These are phyloP conservation scores for Aspergillus sp. DNA, from an alignment of 2,329 filamentous ascomycete species.

Conservation along the genomic window DNA sequence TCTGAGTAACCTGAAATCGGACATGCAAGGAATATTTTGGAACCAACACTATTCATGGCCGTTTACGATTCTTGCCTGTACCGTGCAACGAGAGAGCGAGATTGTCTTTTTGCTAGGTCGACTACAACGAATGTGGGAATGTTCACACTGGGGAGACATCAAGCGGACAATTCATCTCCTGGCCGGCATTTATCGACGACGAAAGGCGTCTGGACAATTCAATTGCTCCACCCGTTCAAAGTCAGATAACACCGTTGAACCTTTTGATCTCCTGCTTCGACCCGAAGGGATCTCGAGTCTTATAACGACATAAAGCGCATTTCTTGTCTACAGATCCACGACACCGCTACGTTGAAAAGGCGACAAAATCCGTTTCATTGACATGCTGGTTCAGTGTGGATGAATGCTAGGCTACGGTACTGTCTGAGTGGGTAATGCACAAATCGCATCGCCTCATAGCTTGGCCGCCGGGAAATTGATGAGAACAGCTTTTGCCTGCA, in stretches of 20 bases:
- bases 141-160: slow-evolving; percentile 4
- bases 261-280: slow-evolving; percentile 1
- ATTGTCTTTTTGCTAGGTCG: slow-evolving; percentile 3
- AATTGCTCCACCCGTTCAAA: neutral
- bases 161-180: slow-evolving; percentile 1
- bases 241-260: neutral
- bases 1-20: slow-evolving; percentile 1
- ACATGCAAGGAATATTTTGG: slow-evolving; percentile 3
- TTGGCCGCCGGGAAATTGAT: neutral
- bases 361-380: no score
- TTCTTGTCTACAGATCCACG: neutral
- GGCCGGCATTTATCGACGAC: neutral
- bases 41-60: slow-evolving; percentile 6
- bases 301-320: neutral
- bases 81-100: slow-evolving; percentile 1
- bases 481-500: slow-evolving; percentile 1
- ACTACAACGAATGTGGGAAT: slow-evolving; percentile 3
- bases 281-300: neutral
- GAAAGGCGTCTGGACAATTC: slow-evolving; percentile 1
- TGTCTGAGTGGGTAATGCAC: neutral
- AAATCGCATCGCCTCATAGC: neutral
- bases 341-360: neutral
- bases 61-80: slow-evolving; percentile 1
- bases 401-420: no score
- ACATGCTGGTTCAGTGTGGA: neutral